Base-by-base conservation (phyloP, 176 grass and related monocot species). In the Otatea glauca region DNA sequence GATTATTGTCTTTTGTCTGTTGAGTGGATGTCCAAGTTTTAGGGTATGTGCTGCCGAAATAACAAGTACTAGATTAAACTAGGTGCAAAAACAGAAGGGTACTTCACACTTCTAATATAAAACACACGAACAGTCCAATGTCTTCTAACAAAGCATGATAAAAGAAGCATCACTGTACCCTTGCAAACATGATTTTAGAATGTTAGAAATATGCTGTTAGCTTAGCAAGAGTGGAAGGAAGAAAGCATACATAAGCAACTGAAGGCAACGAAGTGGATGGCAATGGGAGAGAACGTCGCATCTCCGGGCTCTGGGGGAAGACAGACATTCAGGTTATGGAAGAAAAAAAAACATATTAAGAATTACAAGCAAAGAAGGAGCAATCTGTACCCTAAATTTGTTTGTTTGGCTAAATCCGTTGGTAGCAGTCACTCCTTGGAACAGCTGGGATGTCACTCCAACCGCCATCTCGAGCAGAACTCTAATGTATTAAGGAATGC, bases 361-460 rank as follows among this genome's bases (percentile, higher is more conserved):
- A 65, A 81, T 72, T 82, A 75, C 9, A 55, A 86, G 18, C 35
- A 51, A 63, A 86, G 79, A 11, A 69, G n/a, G 24, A 80, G 53
- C 0, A 70, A 68, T 63, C 9, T 41, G 50, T 80, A 94, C 92
- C 76, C 88, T 97, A 84, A 90, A 86, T 88, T 88, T 90, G 70
- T 80, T 73, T 38, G 20, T 84, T 41, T 80, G 78, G 50, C 69
- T 51, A 58, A 90, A 92, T 86, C 72, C 84, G 51, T 65, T 75
- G 50, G 76, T 74, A 48, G 82, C 59, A 64, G 70, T 42, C 34
- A 59, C 82, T 78, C 90, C 83, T 71, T 94, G 91, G 55, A 97
- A 94, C 75, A 94, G 43, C 17, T 87, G 88, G 16, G 84, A 82
- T 82, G 94, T 86, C 62, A 90, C 88, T 55, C 91, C 94, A 81